A percentile compares a stretch with the other conserved stretches of the same genome.
Evolutionary conservation across 805 yeast species (phyloP).

Genomic region (Candida michaelii): DNA sequence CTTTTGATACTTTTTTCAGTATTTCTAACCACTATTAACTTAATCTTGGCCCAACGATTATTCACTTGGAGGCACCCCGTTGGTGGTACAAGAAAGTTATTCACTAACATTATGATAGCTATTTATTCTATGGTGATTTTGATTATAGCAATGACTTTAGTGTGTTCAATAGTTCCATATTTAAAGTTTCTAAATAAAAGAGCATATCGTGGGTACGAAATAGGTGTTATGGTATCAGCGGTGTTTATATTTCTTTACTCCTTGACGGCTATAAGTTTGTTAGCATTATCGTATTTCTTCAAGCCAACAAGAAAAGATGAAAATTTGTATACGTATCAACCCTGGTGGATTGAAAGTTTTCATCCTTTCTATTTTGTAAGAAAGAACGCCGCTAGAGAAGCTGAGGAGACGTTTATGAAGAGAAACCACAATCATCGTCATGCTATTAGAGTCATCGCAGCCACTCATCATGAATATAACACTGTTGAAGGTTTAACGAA

Average conservation of each 20-base stretch:
- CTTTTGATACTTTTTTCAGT: conserved; percentile 57
- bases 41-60: conserved; percentile 67
- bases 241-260: conserved; percentile 46
- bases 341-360: conserved; percentile 77
- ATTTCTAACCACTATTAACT: conserved; percentile 54
- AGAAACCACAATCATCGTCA: conserved; percentile 49
- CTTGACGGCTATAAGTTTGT: conserved; percentile 49
- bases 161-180: conserved; percentile 63
- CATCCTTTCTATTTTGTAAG: conserved; percentile 59
- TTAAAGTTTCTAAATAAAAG: conserved; percentile 47
- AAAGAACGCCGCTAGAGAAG: conserved; percentile 49
- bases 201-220: conserved; percentile 21
- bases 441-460: conserved; percentile 62
- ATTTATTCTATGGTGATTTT: conserved; percentile 55
- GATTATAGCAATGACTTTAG: conserved; percentile 60
- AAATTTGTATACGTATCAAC: conserved; percentile 59
- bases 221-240: conserved; percentile 29
- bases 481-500: conserved; percentile 41
- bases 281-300: conserved; percentile 51
- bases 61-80: conserved; percentile 79
- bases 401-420: conserved; percentile 46
- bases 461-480: conserved; percentile 45
- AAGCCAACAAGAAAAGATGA: conserved; percentile 55
- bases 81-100: conserved; percentile 52
- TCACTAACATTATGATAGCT: conserved; percentile 49